Base-by-base conservation (phyloP, 495 filamentous ascomycete species). In the Ramalina intermedia region DNA sequence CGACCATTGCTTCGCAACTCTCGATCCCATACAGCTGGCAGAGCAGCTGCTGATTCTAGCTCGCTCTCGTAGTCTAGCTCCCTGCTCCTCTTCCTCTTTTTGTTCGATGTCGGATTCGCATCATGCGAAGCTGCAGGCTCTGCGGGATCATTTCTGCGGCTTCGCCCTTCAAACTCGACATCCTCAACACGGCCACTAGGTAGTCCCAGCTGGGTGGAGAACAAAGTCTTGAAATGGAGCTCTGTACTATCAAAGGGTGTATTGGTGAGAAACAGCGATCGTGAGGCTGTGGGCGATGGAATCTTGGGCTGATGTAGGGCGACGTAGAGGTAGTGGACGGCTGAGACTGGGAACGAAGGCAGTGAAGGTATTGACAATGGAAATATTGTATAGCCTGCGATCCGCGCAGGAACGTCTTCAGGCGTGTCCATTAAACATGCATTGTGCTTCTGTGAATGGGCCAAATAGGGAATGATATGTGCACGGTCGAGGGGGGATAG, bases 191-290 rank as follows among this genome's bases (percentile, higher is more conserved):
- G 73, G 23, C 82, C 84, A 5, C 78, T 77, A 27, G 85, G 80
- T 23, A 91, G 70, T 11, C 48, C 54, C 14, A 69, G 47, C 38
- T 86, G 71, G 0, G 68, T 68, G 0, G 75, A 66, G 55, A 95
- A 87, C 0, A 98, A 66, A 48, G 75, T 69, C 36, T 85, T 81
- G 16, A 96, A 65, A 57, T 91, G 85, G 1, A 65, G 57, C 43
- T 84, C 78, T 35, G 85, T 94, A 48, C 84, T 79, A 63, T 96
- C 90, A 55, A 87, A 69, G 33, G 91, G 93, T 6, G 90, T 60
- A 60, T 98, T 96, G 52, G 87, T 81, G 20, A 89, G 58, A 66
- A 94, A 98, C 21, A 98, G 73, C 41, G 82, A 84, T 50, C 87
- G 80, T 20, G 74, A 60, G 57, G 88, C 79, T 57, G 82, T 72